Evolutionary conservation across 23 red algal genomes (phyloP).

Genomic region (Gracilariopsis chorda): DNA sequence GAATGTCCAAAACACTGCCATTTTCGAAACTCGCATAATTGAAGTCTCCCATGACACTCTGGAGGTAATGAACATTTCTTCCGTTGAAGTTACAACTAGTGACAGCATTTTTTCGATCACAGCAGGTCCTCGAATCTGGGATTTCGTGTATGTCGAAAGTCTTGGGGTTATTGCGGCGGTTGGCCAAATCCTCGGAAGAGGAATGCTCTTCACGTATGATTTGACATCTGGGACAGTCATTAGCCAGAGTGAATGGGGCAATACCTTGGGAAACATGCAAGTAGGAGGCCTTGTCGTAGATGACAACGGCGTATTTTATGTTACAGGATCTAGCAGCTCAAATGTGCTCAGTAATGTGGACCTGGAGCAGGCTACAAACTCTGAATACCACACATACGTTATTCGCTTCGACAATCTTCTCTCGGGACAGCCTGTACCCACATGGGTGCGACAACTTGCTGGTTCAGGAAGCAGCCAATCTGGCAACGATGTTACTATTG

Average conservation of each 20-base stretch:
- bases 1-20: slow-evolving; percentile 14
- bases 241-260: slow-evolving; percentile 41
- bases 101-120: background rate
- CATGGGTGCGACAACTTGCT: slow-evolving; percentile 55
- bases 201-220: slow-evolving; percentile 44
- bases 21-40: slow-evolving; percentile 23
- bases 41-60: slow-evolving; percentile 20
- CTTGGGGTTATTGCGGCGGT: slow-evolving; percentile 41
- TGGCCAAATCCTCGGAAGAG: slow-evolving; percentile 59
- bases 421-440: background rate
- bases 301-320: slow-evolving; percentile 33
- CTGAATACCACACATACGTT: slow-evolving; percentile 40
- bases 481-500: slow-evolving; percentile 41
- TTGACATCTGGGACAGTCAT: slow-evolving; percentile 20
- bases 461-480: slow-evolving; percentile 36
- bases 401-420: slow-evolving; percentile 34
- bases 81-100: background rate
- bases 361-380: background rate
- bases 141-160: slow-evolving; percentile 32
- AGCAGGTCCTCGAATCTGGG: slow-evolving; percentile 33
- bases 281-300: slow-evolving; percentile 36
- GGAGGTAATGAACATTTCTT: background rate
- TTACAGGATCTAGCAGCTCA: slow-evolving; percentile 19
- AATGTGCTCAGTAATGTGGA: slow-evolving; percentile 23
- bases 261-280: slow-evolving; percentile 17